Evolutionary conservation across 257 asterid species (phyloP).

Genomic region (Solanum dulcamara): DNA sequence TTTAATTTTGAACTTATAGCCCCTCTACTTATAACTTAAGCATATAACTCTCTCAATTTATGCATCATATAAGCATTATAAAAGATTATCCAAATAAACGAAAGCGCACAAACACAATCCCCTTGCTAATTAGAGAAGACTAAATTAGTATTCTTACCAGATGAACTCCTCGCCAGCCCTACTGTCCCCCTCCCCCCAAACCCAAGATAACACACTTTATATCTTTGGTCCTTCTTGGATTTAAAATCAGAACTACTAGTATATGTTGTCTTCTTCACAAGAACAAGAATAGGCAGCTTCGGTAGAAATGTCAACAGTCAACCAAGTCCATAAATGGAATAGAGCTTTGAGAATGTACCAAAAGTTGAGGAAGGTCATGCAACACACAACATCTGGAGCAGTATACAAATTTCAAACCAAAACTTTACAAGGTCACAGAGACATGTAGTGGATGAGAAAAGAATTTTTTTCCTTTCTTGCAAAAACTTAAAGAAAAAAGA

Average conservation of each 20-base stretch:
- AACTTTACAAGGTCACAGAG: not conserved
- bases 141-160: not conserved
- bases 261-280: not conserved
- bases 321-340: not conserved
- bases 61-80: not conserved
- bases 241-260: not conserved
- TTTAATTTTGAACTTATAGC: not conserved
- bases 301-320: not conserved
- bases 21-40: not conserved
- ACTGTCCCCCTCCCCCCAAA: too few relatives aligned
- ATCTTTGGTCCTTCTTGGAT: not conserved
- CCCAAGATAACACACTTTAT: not conserved
- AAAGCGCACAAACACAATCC: not conserved
- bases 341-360: not conserved
- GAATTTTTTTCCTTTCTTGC: not conserved
- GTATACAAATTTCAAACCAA: not conserved
- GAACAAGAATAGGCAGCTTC: not conserved
- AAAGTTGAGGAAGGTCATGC: not conserved
- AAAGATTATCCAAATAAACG: not conserved
- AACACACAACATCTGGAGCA: not conserved
- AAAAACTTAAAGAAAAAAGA: not conserved
- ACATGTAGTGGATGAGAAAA: not conserved
- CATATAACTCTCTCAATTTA: not conserved
- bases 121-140: not conserved
- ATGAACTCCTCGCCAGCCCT: not conserved